phyloP scores from a whole-genome alignment of 306 rosid species.

The Trifolium pratense region DNA sequence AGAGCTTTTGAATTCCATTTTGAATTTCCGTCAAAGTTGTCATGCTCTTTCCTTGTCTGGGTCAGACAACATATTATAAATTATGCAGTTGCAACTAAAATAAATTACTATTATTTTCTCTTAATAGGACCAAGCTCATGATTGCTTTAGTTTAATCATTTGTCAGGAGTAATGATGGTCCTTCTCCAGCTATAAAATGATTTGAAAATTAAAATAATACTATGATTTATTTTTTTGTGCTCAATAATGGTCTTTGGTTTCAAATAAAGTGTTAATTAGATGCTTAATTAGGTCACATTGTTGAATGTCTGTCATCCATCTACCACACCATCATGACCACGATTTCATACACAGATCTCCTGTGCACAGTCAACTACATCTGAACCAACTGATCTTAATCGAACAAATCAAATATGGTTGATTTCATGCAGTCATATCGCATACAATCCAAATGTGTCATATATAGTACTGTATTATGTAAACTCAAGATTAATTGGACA shows the following conservation, averaged over 20 bases:
- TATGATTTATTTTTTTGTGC: slow-evolving; percentile 37
- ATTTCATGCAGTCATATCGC: no score
- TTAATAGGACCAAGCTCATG: slow-evolving; percentile 30
- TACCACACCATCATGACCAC: slow-evolving; percentile 42
- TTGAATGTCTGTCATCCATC: slow-evolving; percentile 42
- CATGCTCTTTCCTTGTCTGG: slow-evolving; percentile 27
- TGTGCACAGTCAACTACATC: no score
- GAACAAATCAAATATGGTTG: no score
- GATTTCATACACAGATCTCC: neutral
- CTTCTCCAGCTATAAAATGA: slow-evolving; percentile 42
- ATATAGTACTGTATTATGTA: no score
- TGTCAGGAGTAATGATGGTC: slow-evolving; percentile 42
- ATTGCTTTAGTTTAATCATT: slow-evolving; percentile 44
- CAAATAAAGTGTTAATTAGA: slow-evolving; percentile 42
- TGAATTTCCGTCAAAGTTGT: slow-evolving; percentile 39
- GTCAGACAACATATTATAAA: slow-evolving; percentile 26
- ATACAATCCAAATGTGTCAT: neutral
- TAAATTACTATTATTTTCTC: neutral
- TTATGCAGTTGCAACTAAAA: slow-evolving; percentile 18
- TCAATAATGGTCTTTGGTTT: slow-evolving; percentile 38
- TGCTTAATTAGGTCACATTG: slow-evolving; percentile 43
- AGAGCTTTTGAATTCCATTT: slow-evolving; percentile 9
- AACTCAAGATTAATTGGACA: slow-evolving; percentile 28
- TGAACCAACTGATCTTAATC: no score
- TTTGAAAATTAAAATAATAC: slow-evolving; percentile 10